These are phyloP conservation scores for Geranium brycei DNA, from an alignment of 345 rosid genomes.

Conservation along the genomic window DNA sequence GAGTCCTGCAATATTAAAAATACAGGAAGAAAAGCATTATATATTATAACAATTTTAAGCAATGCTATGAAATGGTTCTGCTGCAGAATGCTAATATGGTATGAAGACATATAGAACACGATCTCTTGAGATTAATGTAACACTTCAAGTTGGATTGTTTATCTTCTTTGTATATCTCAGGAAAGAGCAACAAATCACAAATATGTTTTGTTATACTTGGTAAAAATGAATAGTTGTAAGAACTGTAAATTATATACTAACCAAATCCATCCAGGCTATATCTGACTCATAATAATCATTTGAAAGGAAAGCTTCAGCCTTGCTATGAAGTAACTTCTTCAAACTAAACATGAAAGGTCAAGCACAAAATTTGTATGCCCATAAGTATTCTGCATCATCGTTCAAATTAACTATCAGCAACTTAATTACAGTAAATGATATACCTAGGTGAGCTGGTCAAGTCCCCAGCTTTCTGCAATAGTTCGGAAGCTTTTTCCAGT, in stretches of 20 bases:
- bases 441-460: slow-evolving; percentile 63
- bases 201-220: background rate
- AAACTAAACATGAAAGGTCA: slow-evolving; percentile 36
- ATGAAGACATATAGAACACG: background rate
- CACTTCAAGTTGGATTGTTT: too few relatives aligned
- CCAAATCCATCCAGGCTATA: slow-evolving; percentile 98
- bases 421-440: slow-evolving; percentile 6
- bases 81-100: background rate
- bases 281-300: slow-evolving; percentile 84
- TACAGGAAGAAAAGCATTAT: background rate
- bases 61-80: background rate
- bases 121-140: background rate
- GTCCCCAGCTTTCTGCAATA: slow-evolving; percentile 79
- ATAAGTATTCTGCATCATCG: slow-evolving; percentile 1
- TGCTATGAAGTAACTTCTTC: slow-evolving; percentile 74
- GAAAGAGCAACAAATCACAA: background rate
- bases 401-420: slow-evolving; percentile 2
- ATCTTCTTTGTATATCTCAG: background rate
- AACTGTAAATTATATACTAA: slow-evolving; percentile 17
- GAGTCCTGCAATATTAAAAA: slow-evolving; percentile 48
- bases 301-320: slow-evolving; percentile 82
- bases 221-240: too few relatives aligned
- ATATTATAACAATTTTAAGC: background rate
- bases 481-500: slow-evolving; percentile 52
- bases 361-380: slow-evolving; percentile 4